These are phyloP conservation scores for Haplosporangium sp. DNA, from an alignment of 371 early-diverging fungal species.

Conservation along the genomic window DNA sequence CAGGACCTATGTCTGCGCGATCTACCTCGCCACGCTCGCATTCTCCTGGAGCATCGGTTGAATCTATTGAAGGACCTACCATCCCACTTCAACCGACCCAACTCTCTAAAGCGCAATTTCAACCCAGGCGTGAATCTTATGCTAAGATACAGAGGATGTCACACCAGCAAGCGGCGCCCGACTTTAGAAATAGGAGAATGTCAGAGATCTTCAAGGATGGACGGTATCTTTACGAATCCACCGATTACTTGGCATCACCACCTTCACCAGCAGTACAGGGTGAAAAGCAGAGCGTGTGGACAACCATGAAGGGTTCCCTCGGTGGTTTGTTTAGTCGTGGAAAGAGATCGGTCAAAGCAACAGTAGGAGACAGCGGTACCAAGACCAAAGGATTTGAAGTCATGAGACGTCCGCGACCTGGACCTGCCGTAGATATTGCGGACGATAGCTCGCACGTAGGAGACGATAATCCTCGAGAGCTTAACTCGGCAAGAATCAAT, in stretches of 20 bases:
- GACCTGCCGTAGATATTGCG: slow-evolving; percentile 3
- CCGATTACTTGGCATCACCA: neutral
- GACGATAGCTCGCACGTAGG: slow-evolving; percentile 23
- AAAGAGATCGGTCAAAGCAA: slow-evolving; percentile 9
- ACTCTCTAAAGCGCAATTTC: slow-evolving; percentile 18
- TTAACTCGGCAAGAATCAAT: slow-evolving; percentile 48
- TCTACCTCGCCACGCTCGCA: slow-evolving; percentile 27
- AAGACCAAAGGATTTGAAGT: slow-evolving; percentile 53
- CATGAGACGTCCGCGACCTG: slow-evolving; percentile 39
- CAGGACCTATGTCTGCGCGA: slow-evolving; percentile 37
- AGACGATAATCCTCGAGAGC: slow-evolving; percentile 43
- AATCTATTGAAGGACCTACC: slow-evolving; percentile 24
- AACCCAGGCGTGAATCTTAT: slow-evolving; percentile 36
- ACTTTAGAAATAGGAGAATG: slow-evolving; percentile 45
- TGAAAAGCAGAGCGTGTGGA: slow-evolving; percentile 23
- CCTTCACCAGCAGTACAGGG: neutral
- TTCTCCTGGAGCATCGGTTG: slow-evolving; percentile 27
- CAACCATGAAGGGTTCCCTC: slow-evolving; percentile 22
- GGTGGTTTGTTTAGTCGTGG: slow-evolving; percentile 25
- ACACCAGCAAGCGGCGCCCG: slow-evolving; percentile 37
- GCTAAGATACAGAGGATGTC: slow-evolving; percentile 42
- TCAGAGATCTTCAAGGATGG: slow-evolving; percentile 52
- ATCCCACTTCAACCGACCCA: slow-evolving; percentile 42
- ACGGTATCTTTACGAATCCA: slow-evolving; percentile 34
- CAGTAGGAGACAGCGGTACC: slow-evolving; percentile 13